These are phyloP conservation scores for Euphorbia corollata DNA, from an alignment of 441 rosid genomes.

Conservation along the genomic window DNA sequence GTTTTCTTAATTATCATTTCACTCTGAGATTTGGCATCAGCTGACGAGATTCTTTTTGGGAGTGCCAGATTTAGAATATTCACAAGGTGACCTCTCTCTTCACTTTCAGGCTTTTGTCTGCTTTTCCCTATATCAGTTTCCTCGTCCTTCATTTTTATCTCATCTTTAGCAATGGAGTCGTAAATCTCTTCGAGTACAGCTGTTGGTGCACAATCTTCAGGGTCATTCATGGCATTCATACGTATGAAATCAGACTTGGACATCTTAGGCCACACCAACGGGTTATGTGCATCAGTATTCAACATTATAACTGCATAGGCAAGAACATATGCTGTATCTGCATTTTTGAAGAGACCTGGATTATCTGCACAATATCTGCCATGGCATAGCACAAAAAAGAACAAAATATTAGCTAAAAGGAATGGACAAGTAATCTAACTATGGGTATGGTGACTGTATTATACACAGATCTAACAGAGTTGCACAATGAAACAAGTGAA, in stretches of 20 bases:
- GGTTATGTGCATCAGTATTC: conserved; percentile 98
- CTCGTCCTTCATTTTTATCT: conserved; percentile 94
- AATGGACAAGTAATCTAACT: conserved; percentile 10
- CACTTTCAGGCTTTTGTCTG: conserved; percentile 76
- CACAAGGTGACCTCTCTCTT: conserved; percentile 87
- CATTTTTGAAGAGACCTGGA: conserved; percentile 92
- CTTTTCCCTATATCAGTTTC: conserved; percentile 45
- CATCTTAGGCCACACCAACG: conserved; percentile 99
- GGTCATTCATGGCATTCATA: conserved; percentile 71
- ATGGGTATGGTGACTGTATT: neutral
- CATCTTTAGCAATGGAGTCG: conserved; percentile 93
- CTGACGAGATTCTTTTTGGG: conserved; percentile 62
- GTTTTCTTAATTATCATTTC: conserved; percentile 88
- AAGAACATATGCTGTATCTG: conserved; percentile 98
- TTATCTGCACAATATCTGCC: conserved; percentile 97
- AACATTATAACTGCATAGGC: conserved; percentile 98
- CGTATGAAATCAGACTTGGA: conserved; percentile 88
- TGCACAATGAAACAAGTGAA: too few relatives aligned
- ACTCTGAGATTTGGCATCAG: conserved; percentile 80
- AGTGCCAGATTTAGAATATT: conserved; percentile 88
- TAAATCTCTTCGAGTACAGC: conserved; percentile 89
- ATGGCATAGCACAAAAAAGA: conserved; percentile 27
- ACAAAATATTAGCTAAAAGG: conserved; percentile 9
- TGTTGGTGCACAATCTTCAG: conserved; percentile 81
- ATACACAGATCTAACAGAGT: neutral